Evolutionary conservation across 768 basidiomycete species (phyloP), one percentile per base, ranked within the genome.

Genomic region (Leucogyrophana mollusca): DNA sequence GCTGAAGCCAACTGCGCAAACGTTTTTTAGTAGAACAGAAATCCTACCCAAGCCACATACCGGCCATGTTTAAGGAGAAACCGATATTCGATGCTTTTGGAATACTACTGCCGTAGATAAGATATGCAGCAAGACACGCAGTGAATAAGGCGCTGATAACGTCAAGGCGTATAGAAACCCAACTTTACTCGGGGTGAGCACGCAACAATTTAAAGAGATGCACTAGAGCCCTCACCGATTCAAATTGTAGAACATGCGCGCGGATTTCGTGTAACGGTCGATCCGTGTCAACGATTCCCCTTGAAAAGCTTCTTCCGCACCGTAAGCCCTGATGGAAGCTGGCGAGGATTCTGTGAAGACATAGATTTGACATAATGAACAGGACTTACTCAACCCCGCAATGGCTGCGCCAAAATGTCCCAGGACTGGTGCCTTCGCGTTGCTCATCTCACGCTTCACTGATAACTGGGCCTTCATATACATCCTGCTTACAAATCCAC

Each of bases 401-500:
- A 81, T 71, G 1, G 77, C 74, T 14, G 78, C 76, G 4, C 73
- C 70, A 53, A 82, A 77, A 49, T 76, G 74, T n/a, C 71, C 73
- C 39, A 77, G 66, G 3, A 79, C 69, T 0, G 79, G 79, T 9
- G 73, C 66, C 38, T 72, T 70, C 4, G 70, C 68, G 43, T 75
- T 76, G 35, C 72, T 76, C 74, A 77, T 74, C 58, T 80, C 76
- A n/a, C 79, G 69, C 63, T 82, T 82, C 49, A 80, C 73, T 11
- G 73, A 69, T 13, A 81, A 65, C 51, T 83, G 80, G 4, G 77
- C 75, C 48, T 70, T 71, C 55, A 82, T 78, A 57, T 81, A 82
- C 9, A 79, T 57, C 30, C 72, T 70, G 23, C 77, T 77, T 10
- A 72, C 52, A 50, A 70, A 59, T n/a, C 53, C 66, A 2, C 78